These are phyloP conservation scores for Dalbergia cultrata DNA, from an alignment of 306 rosid species.

Conservation along the genomic window DNA sequence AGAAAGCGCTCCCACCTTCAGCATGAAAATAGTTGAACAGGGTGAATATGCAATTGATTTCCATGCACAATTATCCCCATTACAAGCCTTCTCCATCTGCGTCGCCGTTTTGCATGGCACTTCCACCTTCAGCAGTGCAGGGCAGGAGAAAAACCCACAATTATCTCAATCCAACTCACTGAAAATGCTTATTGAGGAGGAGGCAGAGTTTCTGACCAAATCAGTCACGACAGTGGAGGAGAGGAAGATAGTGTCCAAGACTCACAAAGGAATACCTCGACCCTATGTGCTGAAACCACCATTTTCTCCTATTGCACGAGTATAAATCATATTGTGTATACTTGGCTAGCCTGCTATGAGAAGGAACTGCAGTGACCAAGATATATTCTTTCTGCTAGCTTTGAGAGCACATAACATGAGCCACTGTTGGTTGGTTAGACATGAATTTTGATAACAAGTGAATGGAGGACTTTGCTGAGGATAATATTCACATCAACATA, in stretches of 20 bases:
- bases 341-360: slow-evolving; percentile 15
- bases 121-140: slow-evolving; percentile 49
- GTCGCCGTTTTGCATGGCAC: slow-evolving; percentile 84
- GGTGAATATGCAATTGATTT: slow-evolving; percentile 86
- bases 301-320: slow-evolving; percentile 88
- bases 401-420: neutral
- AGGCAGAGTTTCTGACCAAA: slow-evolving; percentile 65
- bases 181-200: slow-evolving; percentile 80
- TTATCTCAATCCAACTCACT: slow-evolving; percentile 62
- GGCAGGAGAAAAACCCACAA: slow-evolving; percentile 55
- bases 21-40: slow-evolving; percentile 74
- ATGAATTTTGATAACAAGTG: slow-evolving; percentile 12
- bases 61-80: slow-evolving; percentile 82
- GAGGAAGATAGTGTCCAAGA: slow-evolving; percentile 60
- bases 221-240: slow-evolving; percentile 56
- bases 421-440: slow-evolving; percentile 8
- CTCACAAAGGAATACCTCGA: slow-evolving; percentile 65
- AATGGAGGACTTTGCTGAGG: slow-evolving; percentile 30
- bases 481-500: slow-evolving; percentile 7
- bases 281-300: slow-evolving; percentile 76
- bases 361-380: slow-evolving; percentile 8
- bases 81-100: slow-evolving; percentile 95
- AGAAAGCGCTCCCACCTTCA: slow-evolving; percentile 73
- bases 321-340: slow-evolving; percentile 46
- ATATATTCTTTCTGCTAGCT: slow-evolving; percentile 19